phyloP scores from a whole-genome alignment of 306 rosid genomes.

The Inga leiocalycina region DNA sequence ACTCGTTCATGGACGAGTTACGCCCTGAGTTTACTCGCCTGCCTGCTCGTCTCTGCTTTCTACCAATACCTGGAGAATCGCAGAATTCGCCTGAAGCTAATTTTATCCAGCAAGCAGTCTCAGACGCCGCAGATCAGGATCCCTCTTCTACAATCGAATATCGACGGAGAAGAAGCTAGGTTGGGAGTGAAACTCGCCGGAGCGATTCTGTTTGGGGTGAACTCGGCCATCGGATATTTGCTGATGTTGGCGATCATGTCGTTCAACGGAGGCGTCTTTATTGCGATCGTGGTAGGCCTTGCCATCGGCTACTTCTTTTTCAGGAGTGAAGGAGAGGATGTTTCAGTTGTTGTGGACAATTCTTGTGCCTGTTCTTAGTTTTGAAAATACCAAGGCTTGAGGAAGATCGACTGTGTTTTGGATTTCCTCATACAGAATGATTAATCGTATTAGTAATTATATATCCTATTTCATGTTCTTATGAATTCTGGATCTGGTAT shows the following conservation, averaged over 20 bases:
- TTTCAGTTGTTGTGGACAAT: conserved; percentile 46
- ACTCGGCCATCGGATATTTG: conserved; percentile 75
- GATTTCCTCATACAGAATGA: background rate
- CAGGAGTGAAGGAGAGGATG: conserved; percentile 53
- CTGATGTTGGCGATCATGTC: conserved; percentile 93
- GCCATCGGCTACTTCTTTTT: conserved; percentile 61
- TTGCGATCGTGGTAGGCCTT: conserved; percentile 74
- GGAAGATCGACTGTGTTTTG: background rate
- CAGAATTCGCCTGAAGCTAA: conserved; percentile 61
- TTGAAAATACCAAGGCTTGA: background rate
- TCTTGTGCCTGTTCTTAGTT: conserved; percentile 79
- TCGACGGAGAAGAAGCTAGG: background rate
- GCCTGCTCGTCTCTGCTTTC: conserved; percentile 59
- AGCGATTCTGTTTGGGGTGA: conserved; percentile 66
- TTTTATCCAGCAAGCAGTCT: conserved; percentile 20
- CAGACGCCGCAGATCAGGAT: conserved; percentile 33
- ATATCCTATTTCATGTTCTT: background rate
- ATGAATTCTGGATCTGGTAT: background rate
- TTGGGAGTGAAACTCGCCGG: conserved; percentile 47
- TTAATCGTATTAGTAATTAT: background rate
- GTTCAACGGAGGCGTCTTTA: conserved; percentile 79
- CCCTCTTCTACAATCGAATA: conserved; percentile 48
- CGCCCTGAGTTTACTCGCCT: conserved; percentile 37
- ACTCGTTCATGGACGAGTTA: conserved; percentile 46
- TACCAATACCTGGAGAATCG: conserved; percentile 75